Base-by-base conservation (phyloP, 352 stramenopile genomes). In the Phytophthora sansomeana region DNA sequence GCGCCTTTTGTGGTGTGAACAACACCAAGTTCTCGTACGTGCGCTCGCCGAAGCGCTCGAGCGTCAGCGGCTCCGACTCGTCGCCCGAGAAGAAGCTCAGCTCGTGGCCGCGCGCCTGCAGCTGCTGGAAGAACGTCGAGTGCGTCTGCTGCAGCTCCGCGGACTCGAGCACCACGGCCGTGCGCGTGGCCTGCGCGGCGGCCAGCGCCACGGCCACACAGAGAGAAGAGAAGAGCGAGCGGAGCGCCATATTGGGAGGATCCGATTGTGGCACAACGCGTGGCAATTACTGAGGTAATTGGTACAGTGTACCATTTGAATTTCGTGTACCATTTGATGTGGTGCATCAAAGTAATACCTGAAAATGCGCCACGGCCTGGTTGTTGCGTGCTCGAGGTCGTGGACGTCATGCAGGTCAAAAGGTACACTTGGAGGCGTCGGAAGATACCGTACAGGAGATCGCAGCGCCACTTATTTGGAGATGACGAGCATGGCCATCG, bases 21-120 rank as follows among this genome's bases (percentile, higher is more conserved):
- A 97, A 67, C 52, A 98, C 75, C 60, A 98, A 75, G 67, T 98
- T 94, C 58, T 98, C 93, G 69, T 89, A 97, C 50, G 81, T 66
- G 43, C 77, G 81, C 71, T 96, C 90, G 52, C 92, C 92, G 72
- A 92, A 98, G 59, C 80, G 69, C n/a, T 87, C 81, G 3, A 97
- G 78, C 42, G 67, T 46, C 17, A 97, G 61, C 33, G 74, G 59
- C n/a, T 65, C 33, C 52, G 57, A 14, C 44, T 85, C 65, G 14
- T 88, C 81, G 38, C 77, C 81, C 6, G 78, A 57, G 52, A 81
- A 77, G 63, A 87, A 92, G 51, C 70, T 68, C 21, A 95, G 57
- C 17, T 85, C 76, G 73, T 95, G 87, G 41, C 87, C 83, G 33
- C 84, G 79, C 6, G 67, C 82, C 59, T 74, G 43, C 30, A 93